A percentile compares a stretch with the other conserved stretches of the same genome.
phyloP scores from a whole-genome alignment of 176 grass and related monocot genomes.

The Bromus sterilis region DNA sequence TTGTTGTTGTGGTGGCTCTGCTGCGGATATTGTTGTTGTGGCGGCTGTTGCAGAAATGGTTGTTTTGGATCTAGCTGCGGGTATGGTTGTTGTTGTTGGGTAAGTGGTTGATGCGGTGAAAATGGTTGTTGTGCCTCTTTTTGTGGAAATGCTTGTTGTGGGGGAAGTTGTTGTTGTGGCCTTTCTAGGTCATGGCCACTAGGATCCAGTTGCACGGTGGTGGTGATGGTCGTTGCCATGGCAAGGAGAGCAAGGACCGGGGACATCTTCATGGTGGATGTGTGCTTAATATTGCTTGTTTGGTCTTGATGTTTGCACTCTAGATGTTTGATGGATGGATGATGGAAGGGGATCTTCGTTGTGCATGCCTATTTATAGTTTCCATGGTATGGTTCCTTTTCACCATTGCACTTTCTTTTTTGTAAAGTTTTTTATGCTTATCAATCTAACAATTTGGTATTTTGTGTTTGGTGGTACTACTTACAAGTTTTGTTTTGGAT shows the following conservation, averaged over 20 bases:
- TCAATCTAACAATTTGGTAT: neutral
- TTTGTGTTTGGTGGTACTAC: neutral
- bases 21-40: no score
- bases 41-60: no score
- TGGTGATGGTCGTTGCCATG: neutral
- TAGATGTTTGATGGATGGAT: no score
- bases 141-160: neutral
- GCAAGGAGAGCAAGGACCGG: neutral
- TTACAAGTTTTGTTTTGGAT: neutral
- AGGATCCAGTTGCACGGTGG: neutral
- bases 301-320: neutral
- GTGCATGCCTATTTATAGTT: no score
- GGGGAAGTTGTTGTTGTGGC: neutral
- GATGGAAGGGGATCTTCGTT: no score
- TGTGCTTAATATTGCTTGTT: neutral
- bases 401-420: neutral
- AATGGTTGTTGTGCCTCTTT: neutral
- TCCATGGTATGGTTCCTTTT: neutral
- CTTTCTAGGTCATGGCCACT: no score
- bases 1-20: no score
- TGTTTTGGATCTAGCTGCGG: no score
- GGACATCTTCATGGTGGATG: neutral
- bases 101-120: no score
- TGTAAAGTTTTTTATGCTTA: neutral
- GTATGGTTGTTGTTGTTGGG: no score